These are phyloP conservation scores for Vitis rupestris DNA, from an alignment of 164 flowering plant species.

Conservation along the genomic window DNA sequence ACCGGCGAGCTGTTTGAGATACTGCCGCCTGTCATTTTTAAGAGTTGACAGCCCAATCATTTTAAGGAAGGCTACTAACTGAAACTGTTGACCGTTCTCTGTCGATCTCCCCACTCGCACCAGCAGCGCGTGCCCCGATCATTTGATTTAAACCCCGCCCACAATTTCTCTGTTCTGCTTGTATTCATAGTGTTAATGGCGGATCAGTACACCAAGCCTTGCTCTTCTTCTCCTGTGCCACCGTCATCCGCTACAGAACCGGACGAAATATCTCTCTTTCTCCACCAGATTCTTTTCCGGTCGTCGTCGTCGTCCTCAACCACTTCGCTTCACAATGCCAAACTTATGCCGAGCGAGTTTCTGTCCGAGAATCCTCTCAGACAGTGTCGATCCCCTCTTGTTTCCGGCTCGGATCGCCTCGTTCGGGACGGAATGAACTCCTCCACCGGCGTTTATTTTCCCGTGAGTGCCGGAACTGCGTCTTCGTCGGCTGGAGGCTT, in stretches of 20 bases:
- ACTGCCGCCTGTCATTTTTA: not conserved
- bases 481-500: constrained; percentile 23
- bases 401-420: constrained; percentile 1
- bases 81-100: not conserved
- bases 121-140: not conserved
- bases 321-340: not conserved
- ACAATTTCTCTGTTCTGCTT: constrained; percentile 1
- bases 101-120: not conserved
- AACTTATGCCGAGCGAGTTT: too few relatives aligned
- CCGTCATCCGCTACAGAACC: not conserved
- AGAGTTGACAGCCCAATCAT: not conserved
- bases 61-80: not conserved
- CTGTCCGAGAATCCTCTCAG: constrained; percentile 9
- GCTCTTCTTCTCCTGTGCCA: not conserved
- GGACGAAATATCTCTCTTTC: constrained; percentile 33
- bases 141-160: constrained; percentile 16
- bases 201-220: not conserved
- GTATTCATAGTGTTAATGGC: too few relatives aligned
- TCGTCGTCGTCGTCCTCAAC: constrained; percentile 14
- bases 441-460: constrained; percentile 12
- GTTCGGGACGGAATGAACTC: constrained; percentile 8
- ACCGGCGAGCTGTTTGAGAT: too few relatives aligned
- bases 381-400: not conserved
- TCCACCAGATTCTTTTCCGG: constrained; percentile 24
- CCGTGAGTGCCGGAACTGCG: constrained; percentile 1